These are phyloP conservation scores for Cyclotella baltica DNA, from an alignment of 108 stramenopile genomes.

Conservation along the genomic window DNA sequence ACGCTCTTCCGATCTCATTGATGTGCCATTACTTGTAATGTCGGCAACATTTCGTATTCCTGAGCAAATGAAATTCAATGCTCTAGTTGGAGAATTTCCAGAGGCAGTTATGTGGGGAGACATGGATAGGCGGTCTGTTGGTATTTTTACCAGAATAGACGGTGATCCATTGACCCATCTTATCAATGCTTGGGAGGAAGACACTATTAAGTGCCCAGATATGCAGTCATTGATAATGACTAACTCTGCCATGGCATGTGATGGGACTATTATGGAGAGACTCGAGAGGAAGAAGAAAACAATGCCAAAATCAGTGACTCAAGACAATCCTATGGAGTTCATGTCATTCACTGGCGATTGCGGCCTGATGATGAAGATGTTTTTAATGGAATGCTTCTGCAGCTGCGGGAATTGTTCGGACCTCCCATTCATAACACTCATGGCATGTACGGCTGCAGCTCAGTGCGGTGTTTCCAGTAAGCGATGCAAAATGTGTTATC, in stretches of 20 bases:
- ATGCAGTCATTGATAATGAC: not conserved
- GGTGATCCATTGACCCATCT: not conserved
- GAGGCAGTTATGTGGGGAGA: conserved; percentile 13
- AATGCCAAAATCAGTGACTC: not conserved
- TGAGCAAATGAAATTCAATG: not conserved
- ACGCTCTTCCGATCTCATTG: not conserved
- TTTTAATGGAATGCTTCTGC: conserved; percentile 2
- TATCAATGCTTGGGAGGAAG: not conserved
- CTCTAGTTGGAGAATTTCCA: not conserved
- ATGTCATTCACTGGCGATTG: not conserved
- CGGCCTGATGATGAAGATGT: conserved; percentile 11
- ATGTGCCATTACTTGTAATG: conserved; percentile 9
- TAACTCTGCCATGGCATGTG: not conserved
- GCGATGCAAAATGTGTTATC: not conserved
- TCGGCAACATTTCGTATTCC: conserved; percentile 9
- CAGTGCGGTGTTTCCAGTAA: conserved; percentile 5
- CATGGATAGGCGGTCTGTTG: conserved; percentile 2
- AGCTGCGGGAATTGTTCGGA: not conserved
- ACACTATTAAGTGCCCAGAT: not conserved
- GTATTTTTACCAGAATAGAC: not conserved
- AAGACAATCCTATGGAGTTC: not conserved
- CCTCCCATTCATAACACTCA: not conserved
- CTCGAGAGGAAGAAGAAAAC: not conserved
- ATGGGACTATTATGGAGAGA: not conserved
- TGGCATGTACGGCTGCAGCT: not conserved